Conservation (phyloP, 257 asterid species). For the Petrea volubilis region DNA sequence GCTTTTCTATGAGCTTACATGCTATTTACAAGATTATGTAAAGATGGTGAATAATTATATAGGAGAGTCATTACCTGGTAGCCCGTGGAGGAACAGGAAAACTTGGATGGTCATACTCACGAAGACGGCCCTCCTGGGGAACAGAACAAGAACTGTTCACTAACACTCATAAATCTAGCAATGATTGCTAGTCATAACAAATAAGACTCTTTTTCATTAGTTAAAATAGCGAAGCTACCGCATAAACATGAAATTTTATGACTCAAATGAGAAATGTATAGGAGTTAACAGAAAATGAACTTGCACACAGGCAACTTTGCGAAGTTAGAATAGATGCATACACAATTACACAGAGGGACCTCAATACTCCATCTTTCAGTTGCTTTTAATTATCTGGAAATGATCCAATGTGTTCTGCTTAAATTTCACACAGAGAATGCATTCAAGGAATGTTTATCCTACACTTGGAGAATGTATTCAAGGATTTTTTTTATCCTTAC, state of each 20-base stretch:
- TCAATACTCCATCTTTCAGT: neutral
- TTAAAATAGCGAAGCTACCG: neutral
- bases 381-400: neutral
- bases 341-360: neutral
- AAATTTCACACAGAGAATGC: neutral
- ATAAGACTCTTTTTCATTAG: neutral
- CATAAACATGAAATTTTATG: neutral
- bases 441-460: neutral
- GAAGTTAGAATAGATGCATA: conserved; percentile 4
- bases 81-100: conserved; percentile 51
- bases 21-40: neutral
- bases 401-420: neutral
- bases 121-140: conserved; percentile 68
- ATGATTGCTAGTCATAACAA: conserved; percentile 6
- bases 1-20: too few species aligned
- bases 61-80: conserved; percentile 48
- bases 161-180: conserved; percentile 1
- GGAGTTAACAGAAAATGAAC: conserved; percentile 1
- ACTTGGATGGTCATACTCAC: conserved; percentile 56
- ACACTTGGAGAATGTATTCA: neutral
- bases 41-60: neutral
- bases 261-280: neutral
- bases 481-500: neutral
- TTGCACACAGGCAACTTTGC: neutral
- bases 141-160: conserved; percentile 24